These are phyloP conservation scores for Juglanconis oblonga DNA, from an alignment of 2,329 filamentous ascomycete genomes.

Conservation along the genomic window DNA sequence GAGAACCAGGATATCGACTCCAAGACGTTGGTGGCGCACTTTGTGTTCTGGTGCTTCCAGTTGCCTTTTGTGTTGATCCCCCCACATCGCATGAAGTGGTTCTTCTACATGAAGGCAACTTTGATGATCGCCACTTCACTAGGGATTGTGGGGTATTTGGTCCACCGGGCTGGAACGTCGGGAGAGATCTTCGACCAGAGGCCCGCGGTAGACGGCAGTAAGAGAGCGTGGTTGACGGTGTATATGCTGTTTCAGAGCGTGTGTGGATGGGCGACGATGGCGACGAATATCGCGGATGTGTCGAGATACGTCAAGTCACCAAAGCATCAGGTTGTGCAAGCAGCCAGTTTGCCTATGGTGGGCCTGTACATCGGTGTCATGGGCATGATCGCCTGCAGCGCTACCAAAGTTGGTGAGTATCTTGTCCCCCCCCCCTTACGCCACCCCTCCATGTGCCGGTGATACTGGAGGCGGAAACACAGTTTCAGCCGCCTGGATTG, in stretches of 20 bases:
- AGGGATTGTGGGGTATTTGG: slow-evolving; percentile 20
- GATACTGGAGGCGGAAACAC: too few species aligned
- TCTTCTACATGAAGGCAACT: slow-evolving; percentile 20
- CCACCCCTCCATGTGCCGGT: neutral
- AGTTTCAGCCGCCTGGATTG: too few species aligned
- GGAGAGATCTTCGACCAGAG: slow-evolving; percentile 21
- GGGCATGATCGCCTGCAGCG: slow-evolving; percentile 42
- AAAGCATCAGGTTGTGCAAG: slow-evolving; percentile 19
- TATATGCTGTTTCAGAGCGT: neutral
- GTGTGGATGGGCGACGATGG: neutral
- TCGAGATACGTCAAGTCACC: slow-evolving; percentile 21
- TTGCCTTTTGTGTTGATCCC: slow-evolving; percentile 28
- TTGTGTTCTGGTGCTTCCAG: slow-evolving; percentile 25
- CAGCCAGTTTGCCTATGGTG: slow-evolving; percentile 17
- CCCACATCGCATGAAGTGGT: slow-evolving; percentile 25
- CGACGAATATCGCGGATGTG: slow-evolving; percentile 17
- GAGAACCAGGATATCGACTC: slow-evolving; percentile 31
- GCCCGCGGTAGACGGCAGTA: slow-evolving; percentile 16
- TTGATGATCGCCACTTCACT: slow-evolving; percentile 22
- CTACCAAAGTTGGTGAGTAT: slow-evolving; percentile 20
- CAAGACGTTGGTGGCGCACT: slow-evolving; percentile 21
- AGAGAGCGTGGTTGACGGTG: slow-evolving; percentile 15
- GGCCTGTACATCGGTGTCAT: slow-evolving; percentile 39
- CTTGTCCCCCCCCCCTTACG: neutral
- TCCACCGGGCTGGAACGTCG: slow-evolving; percentile 16